Evolutionary conservation across 140 eudicot species (phyloP).

Genomic region (Cichorium intybus): DNA sequence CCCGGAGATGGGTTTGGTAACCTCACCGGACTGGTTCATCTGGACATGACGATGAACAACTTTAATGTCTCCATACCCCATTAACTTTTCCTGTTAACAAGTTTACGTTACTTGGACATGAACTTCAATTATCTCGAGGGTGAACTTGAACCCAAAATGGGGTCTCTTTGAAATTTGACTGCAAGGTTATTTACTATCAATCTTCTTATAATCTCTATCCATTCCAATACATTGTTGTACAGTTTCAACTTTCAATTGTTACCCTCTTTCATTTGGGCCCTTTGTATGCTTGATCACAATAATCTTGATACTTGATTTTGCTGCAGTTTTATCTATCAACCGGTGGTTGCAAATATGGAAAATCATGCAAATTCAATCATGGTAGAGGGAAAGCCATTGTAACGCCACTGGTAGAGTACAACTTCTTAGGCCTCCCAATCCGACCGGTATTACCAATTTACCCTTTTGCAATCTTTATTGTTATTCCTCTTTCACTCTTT

Average conservation of each 20-base stretch:
- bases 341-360: conserved; percentile 83
- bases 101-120: conserved; percentile 40
- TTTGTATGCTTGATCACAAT: not conserved
- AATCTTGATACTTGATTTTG: conserved; percentile 18
- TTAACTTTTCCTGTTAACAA: conserved; percentile 25
- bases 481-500: too few relatives aligned
- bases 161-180: conserved; percentile 42
- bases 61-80: conserved; percentile 43
- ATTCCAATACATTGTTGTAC: not conserved
- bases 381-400: conserved; percentile 43
- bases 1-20: conserved; percentile 38
- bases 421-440: conserved; percentile 89
- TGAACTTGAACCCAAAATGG: conserved; percentile 25
- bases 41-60: conserved; percentile 41
- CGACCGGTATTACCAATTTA: conserved; percentile 58
- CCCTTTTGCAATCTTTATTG: conserved; percentile 3
- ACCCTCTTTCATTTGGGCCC: not conserved
- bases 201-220: not conserved
- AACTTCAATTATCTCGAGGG: conserved; percentile 42
- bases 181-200: conserved; percentile 62
- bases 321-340: conserved; percentile 80
- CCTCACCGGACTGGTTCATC: conserved; percentile 40
- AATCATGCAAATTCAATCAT: conserved; percentile 73
- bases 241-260: not conserved
- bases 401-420: conserved; percentile 48